Conservation (phyloP, 768 basidiomycete species). For the Myochromella boudieri region DNA sequence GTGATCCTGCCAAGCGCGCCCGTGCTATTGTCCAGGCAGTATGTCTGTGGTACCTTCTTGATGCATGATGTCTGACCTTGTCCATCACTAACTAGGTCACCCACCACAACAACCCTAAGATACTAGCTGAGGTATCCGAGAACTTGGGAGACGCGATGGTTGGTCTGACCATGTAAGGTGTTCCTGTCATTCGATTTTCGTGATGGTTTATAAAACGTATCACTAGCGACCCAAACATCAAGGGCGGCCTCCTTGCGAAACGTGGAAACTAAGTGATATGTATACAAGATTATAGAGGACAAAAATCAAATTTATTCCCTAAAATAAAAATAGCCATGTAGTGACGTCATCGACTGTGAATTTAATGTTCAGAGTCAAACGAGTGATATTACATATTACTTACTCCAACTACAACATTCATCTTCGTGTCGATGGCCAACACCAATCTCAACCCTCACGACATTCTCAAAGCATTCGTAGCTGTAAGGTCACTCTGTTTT, state of each 20-base stretch:
- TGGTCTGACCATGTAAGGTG: constrained; percentile 81
- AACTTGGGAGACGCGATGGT: constrained; percentile 92
- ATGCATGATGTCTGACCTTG: constrained; percentile 11
- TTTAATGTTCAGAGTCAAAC: not conserved
- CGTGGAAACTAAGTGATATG: constrained; percentile 59
- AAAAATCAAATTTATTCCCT: no score
- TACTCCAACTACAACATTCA: constrained; percentile 2
- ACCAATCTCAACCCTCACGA: constrained; percentile 1
- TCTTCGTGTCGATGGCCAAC: not conserved
- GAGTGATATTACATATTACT: not conserved
- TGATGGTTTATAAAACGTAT: constrained; percentile 1
- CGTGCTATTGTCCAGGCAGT: constrained; percentile 96
- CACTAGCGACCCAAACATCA: constrained; percentile 59
- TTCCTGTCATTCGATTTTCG: not conserved
- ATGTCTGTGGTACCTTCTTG: constrained; percentile 15
- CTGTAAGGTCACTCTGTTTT: constrained; percentile 6
- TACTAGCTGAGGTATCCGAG: constrained; percentile 89
- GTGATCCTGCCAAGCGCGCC: constrained; percentile 91
- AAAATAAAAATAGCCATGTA: no score
- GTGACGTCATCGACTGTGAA: constrained; percentile 11
- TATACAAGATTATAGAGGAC: not conserved
- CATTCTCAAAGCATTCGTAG: constrained; percentile 16
- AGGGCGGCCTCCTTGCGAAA: constrained; percentile 68
- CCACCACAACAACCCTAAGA: constrained; percentile 92
- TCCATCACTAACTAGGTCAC: constrained; percentile 58